Conservation (phyloP, 1,139 yeast genomes). For the Suhomyces anneliseae region DNA sequence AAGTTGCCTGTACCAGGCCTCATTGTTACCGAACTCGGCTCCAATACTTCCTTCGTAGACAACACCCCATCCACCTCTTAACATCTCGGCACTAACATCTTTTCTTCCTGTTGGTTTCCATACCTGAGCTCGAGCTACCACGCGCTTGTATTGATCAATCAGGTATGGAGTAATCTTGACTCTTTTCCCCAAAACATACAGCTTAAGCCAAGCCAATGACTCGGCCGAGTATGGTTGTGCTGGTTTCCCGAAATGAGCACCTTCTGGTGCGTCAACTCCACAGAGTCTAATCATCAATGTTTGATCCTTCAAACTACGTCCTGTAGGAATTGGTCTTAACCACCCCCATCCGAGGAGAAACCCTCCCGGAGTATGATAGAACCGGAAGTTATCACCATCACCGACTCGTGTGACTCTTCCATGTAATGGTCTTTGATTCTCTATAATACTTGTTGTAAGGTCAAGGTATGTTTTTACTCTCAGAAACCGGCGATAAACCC, state of each 20-base stretch:
- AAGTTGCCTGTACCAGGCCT: constrained; percentile 53
- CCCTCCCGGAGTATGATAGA: constrained; percentile 95
- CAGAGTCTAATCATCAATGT: constrained; percentile 72
- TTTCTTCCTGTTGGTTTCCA: constrained; percentile 73
- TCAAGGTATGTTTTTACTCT: constrained; percentile 40
- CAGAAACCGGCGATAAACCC: constrained; percentile 34
- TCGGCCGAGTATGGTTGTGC: constrained; percentile 89
- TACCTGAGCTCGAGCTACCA: constrained; percentile 78
- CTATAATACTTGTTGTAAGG: constrained; percentile 40
- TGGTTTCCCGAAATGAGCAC: constrained; percentile 92
- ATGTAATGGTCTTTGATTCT: constrained; percentile 40
- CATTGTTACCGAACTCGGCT: constrained; percentile 84
- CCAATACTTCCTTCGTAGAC: constrained; percentile 81
- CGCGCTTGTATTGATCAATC: constrained; percentile 85
- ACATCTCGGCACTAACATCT: constrained; percentile 87
- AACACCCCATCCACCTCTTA: constrained; percentile 76
- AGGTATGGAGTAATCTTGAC: constrained; percentile 77
- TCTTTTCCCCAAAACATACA: constrained; percentile 60
- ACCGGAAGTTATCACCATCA: constrained; percentile 93
- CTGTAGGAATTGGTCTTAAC: constrained; percentile 55
- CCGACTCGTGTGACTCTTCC: constrained; percentile 93
- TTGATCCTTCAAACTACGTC: constrained; percentile 53
- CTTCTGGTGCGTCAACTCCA: constrained; percentile 98
- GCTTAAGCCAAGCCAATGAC: constrained; percentile 73
- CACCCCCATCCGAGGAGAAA: constrained; percentile 89